Conservation (phyloP, 23 red algal species). For the Gracilaria gracilis region DNA sequence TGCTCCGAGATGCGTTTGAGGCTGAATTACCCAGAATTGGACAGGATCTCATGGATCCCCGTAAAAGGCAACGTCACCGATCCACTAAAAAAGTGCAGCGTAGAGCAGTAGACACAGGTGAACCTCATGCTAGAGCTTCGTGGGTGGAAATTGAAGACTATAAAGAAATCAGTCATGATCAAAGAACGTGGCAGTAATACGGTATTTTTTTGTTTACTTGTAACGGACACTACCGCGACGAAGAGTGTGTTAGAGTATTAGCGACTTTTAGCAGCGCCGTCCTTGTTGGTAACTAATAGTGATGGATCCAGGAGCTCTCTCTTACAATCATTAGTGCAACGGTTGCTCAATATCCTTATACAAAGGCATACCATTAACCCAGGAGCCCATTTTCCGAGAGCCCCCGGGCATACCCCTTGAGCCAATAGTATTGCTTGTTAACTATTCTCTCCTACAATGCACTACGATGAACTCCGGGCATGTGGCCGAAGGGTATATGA, state of each 20-base stretch:
- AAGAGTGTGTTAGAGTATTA: not conserved
- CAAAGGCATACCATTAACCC: too few species aligned
- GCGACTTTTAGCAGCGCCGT: too few species aligned
- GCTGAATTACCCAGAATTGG: not conserved
- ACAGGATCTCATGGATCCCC: slow-evolving; percentile 9
- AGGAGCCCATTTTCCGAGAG: too few species aligned
- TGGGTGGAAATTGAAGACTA: not conserved
- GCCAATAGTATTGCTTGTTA: not conserved
- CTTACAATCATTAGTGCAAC: not conserved
- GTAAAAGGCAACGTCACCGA: not conserved
- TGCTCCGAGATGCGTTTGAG: slow-evolving; percentile 23
- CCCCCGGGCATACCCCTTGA: too few species aligned
- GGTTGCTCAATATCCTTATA: not conserved
- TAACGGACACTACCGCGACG: not conserved
- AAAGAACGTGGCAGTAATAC: not conserved
- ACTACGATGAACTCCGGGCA: not conserved
- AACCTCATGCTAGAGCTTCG: not conserved
- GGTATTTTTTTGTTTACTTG: too few species aligned
- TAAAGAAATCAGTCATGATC: not conserved
- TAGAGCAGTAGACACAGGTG: not conserved
- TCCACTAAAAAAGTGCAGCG: not conserved
- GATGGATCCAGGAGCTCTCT: too few species aligned
- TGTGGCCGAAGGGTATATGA: not conserved
- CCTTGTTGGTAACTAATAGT: not conserved
- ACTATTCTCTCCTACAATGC: not conserved